Evolutionary conservation across 306 rosid species (phyloP), one percentile per base, ranked within the genome.

Genomic region (Inga oerstediana): DNA sequence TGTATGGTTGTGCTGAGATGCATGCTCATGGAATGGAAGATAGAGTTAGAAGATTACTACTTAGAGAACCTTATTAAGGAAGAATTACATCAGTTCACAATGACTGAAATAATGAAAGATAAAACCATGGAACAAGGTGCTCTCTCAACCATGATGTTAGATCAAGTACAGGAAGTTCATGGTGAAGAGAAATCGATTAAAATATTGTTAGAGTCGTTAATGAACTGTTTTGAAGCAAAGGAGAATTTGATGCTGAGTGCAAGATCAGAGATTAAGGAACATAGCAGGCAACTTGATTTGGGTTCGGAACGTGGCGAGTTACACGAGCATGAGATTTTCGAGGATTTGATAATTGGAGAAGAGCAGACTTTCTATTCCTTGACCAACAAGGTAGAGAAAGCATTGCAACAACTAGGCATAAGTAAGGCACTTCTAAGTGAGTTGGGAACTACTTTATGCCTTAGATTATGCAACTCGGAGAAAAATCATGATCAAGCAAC

Each of bases 311-410:
- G 81, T 2, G 94, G 89, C 2, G 88, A 86, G 79, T 73, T 81
- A 56, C 84, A 88, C 11, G 64, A 58, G 11, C 64, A 82, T 44
- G 81, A 86, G 46, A 74, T 86, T 68, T 83, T 78, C 61, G 88
- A 81, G 79, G 90, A 82, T 64, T 58, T 85, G 82, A 14, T 82
- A 67, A 79, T 81, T 10, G 92, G 82, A 2, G 91, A 89, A 71
- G 92, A 88, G 77, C 76, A 80, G 2, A 76, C 88, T 16, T 86
- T 82, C 39, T 78, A 78, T 52, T 90, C 92, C 37, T 83, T 82
- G 34, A 84, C 84, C 37, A 86, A 78, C 70, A 89, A 92, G 87
- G 90, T 86, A 2, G 94, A 82, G 77, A 88, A 87, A 82, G 85
- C 77, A 27, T 75, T 84, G 86, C 90, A 85, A 34, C 94, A 91